Conservation (phyloP, 108 stramenopile species). For the Epipyxis sp. region DNA sequence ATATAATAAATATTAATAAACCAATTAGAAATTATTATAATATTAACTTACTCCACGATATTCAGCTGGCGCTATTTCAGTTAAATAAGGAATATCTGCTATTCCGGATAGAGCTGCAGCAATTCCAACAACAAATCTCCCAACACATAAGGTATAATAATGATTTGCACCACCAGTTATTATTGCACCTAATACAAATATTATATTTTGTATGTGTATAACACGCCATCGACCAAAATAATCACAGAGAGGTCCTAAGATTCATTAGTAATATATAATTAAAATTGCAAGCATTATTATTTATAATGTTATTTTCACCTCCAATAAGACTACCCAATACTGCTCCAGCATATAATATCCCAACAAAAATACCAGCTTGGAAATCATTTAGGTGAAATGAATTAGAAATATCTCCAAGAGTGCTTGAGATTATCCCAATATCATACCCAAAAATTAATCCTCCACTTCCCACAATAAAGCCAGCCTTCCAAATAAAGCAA, state of each 20-base stretch:
- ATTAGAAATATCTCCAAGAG: not conserved
- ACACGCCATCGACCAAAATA: not conserved
- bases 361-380: not conserved
- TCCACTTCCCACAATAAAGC: conserved; percentile 4
- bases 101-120: conserved; percentile 6
- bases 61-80: conserved; percentile 13
- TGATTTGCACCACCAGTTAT: conserved; percentile 2
- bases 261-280: too few species aligned
- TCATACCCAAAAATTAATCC: conserved; percentile 28
- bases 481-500: conserved; percentile 15
- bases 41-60: conserved; percentile 4
- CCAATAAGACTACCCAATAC: conserved; percentile 1
- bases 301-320: too few species aligned
- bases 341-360: not conserved
- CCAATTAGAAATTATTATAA: too few species aligned
- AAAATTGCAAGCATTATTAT: too few species aligned
- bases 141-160: not conserved
- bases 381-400: not conserved
- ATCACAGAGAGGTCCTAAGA: conserved; percentile 20
- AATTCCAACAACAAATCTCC: conserved; percentile 15
- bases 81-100: conserved; percentile 25
- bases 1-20: too few species aligned
- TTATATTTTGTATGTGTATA: conserved; percentile 10
- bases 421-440: conserved; percentile 20
- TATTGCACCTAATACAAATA: not conserved